Evolutionary conservation across 148 eudicot genomes (phyloP), one percentile per base, ranked within the genome.

Genomic region (Nepenthes mirabilis): DNA sequence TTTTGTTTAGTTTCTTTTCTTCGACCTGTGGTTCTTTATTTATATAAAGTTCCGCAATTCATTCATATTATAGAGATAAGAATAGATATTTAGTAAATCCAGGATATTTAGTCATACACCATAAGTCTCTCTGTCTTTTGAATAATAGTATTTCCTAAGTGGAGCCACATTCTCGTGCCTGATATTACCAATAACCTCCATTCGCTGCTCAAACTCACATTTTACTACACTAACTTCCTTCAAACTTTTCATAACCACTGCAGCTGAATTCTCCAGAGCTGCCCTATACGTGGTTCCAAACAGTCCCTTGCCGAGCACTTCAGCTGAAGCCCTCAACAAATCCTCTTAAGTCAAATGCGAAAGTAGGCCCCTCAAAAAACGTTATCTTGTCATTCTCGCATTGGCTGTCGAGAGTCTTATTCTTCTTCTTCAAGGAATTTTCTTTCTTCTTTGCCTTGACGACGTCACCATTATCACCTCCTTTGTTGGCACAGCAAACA

Each of bases 81-180:
- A 23, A 23, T 23, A 23, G 23, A 23, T 23, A 23, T 23, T 23
- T 23, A 23, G 23, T 23, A 23, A 23, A 23, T 23, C 0, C 23
- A 0, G 23, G 23, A 23, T 23, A 23, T 23, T 23, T 80, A 82
- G 50, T 90, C 97, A 57, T 84, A 82, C 14, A 90, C 89, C 75
- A 87, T 67, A 52, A 90, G 95, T 76, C 87, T 90, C 72, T 90
- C 97, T 23, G 60, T 90, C 95, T 62, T 82, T 90, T n/a, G 95
- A 87, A 57, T 80, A 87, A 66, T 82, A 90, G 68, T 90, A 90
- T 3, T 91, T 95, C 62, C 88, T 77, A 5, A 90, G 71, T 1
- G 81, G 55, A 63, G 72, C 83, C 8, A 90, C 86, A 79, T 87
- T 90, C 13, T 84, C 87, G 58, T 90, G 97, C 76, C 61, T 75